Evolutionary conservation across 257 asterid genomes (phyloP).

Genomic region (Rehmannia glutinosa): DNA sequence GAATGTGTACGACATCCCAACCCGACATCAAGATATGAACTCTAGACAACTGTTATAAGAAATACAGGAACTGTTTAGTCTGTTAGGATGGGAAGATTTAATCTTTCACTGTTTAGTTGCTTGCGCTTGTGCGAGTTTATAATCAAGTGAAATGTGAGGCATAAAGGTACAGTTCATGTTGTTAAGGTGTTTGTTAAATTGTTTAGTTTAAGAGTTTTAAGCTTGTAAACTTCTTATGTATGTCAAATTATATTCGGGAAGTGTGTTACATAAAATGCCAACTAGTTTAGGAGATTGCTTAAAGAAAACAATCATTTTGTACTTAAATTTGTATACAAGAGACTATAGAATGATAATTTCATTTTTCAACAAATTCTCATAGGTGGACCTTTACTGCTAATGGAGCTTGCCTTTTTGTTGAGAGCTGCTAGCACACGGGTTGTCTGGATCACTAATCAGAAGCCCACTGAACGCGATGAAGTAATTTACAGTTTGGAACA

Average conservation of each 20-base stretch:
- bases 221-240: background rate
- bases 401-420: slow-evolving; percentile 87
- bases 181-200: background rate
- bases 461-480: slow-evolving; percentile 51
- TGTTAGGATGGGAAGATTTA: background rate
- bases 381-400: slow-evolving; percentile 78
- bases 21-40: too few relatives aligned
- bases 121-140: background rate
- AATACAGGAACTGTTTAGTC: too few relatives aligned
- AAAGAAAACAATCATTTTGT: background rate
- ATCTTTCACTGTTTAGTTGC: background rate
- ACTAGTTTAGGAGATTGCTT: too few relatives aligned
- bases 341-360: background rate
- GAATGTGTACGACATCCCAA: background rate
- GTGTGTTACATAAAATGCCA: too few relatives aligned
- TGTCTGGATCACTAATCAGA: slow-evolving; percentile 77
- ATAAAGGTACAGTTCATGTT: background rate
- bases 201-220: background rate
- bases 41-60: too few relatives aligned
- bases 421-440: slow-evolving; percentile 69
- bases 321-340: background rate
- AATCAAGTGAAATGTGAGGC: background rate
- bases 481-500: slow-evolving; percentile 63
- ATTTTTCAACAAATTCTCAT: background rate
- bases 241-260: background rate